Conservation (phyloP, 345 rosid genomes). For the Salix suchowensis region DNA sequence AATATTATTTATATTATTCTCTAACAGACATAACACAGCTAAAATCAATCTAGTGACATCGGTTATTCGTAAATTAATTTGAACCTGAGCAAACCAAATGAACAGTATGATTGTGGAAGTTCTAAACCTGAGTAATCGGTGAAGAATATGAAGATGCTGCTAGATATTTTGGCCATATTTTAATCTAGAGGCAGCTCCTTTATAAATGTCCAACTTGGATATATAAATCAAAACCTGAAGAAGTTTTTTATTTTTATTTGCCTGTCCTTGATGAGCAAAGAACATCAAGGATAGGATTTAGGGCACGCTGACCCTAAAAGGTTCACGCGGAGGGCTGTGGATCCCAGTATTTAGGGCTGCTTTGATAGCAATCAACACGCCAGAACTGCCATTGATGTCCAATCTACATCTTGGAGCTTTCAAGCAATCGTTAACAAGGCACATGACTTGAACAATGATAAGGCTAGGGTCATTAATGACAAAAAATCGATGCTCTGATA, state of each 20-base stretch:
- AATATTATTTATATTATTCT: too few species aligned
- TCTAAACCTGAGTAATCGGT: background rate
- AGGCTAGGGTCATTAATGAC: background rate
- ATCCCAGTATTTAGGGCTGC: conserved; percentile 6
- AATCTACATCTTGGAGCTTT: conserved; percentile 2
- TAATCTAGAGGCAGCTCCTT: background rate
- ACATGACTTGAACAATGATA: conserved; percentile 13
- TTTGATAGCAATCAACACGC: background rate
- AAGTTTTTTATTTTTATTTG: background rate
- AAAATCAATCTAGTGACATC: background rate
- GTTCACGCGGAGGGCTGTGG: background rate
- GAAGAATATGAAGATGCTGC: background rate
- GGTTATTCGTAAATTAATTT: too few species aligned
- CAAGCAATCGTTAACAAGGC: conserved; percentile 3
- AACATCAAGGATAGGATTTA: background rate
- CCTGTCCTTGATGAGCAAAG: background rate
- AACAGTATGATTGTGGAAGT: background rate
- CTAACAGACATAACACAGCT: background rate
- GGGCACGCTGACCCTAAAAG: background rate
- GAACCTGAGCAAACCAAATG: too few species aligned
- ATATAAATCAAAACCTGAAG: background rate
- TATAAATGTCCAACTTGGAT: background rate
- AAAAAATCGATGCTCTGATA: background rate
- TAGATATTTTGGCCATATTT: background rate
- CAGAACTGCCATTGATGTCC: conserved; percentile 2